phyloP scores from a whole-genome alignment of 495 filamentous ascomycete genomes.

The Talaromyces thailandensis region DNA sequence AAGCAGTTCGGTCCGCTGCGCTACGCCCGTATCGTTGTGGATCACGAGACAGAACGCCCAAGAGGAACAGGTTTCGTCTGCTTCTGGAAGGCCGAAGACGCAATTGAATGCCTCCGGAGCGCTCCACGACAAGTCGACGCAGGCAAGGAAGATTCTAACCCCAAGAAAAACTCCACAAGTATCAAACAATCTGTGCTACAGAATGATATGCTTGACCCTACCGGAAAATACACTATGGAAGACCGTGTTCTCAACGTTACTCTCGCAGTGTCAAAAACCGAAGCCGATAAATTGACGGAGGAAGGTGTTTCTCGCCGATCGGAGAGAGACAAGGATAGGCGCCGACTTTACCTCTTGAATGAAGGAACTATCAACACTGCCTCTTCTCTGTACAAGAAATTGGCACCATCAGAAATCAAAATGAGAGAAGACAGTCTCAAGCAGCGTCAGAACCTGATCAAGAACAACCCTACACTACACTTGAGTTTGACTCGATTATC shows the following conservation, averaged over 20 bases:
- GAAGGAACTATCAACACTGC: constrained; percentile 73
- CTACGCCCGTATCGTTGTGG: constrained; percentile 84
- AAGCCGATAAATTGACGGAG: constrained; percentile 65
- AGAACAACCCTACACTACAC: constrained; percentile 83
- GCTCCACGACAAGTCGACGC: constrained; percentile 51
- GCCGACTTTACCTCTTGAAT: constrained; percentile 79
- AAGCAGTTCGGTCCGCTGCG: constrained; percentile 69
- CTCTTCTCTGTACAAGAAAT: constrained; percentile 62
- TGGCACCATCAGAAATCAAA: constrained; percentile 72
- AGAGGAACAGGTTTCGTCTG: constrained; percentile 92
- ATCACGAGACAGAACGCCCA: constrained; percentile 72
- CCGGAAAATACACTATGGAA: constrained; percentile 79
- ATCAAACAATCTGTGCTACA: constrained; percentile 74
- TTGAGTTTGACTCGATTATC: constrained; percentile 88
- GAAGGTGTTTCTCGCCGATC: constrained; percentile 54
- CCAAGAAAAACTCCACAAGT: constrained; percentile 26
- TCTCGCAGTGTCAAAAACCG: constrained; percentile 70
- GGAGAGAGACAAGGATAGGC: constrained; percentile 75
- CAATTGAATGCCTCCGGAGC: constrained; percentile 57
- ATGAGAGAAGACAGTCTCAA: constrained; percentile 81
- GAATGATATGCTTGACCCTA: constrained; percentile 64
- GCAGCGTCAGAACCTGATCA: constrained; percentile 82
- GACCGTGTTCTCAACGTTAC: constrained; percentile 78
- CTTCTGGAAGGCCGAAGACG: constrained; percentile 72
- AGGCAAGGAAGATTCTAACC: constrained; percentile 17